Evolutionary conservation across 208 protist genomes (phyloP).

Genomic region (Naegleria gruberi): DNA sequence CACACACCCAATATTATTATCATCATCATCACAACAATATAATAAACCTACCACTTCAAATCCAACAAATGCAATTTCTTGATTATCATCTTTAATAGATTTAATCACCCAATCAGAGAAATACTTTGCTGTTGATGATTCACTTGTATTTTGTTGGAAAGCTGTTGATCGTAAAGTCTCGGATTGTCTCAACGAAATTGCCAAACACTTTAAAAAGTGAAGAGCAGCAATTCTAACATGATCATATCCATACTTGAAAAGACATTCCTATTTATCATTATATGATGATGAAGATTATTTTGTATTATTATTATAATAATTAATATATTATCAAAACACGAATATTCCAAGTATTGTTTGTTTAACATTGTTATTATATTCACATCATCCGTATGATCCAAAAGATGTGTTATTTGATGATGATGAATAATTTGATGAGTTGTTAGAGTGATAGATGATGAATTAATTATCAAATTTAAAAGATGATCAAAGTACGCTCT

Average conservation of each 20-base stretch:
- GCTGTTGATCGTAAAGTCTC: not conserved
- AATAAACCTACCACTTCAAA: conserved; percentile 10
- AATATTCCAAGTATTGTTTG: no score
- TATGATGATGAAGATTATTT: not conserved
- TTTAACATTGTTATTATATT: no score
- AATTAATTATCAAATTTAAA: not conserved
- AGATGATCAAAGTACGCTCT: not conserved
- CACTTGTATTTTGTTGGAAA: not conserved
- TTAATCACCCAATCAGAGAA: not conserved
- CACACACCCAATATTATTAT: no score
- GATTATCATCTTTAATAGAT: not conserved
- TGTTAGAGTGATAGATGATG: not conserved
- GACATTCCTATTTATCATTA: not conserved
- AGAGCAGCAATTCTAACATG: not conserved
- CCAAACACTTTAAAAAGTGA: not conserved
- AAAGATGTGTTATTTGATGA: no score
- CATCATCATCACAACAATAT: no score
- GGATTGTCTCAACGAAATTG: not conserved
- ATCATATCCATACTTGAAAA: not conserved
- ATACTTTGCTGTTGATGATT: not conserved
- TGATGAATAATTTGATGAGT: not conserved
- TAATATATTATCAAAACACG: no score
- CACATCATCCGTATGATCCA: no score
- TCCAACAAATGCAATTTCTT: not conserved
- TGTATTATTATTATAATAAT: not conserved